phyloP scores from a whole-genome alignment of 768 basidiomycete species.

The Gelatoporia subvermispora region DNA sequence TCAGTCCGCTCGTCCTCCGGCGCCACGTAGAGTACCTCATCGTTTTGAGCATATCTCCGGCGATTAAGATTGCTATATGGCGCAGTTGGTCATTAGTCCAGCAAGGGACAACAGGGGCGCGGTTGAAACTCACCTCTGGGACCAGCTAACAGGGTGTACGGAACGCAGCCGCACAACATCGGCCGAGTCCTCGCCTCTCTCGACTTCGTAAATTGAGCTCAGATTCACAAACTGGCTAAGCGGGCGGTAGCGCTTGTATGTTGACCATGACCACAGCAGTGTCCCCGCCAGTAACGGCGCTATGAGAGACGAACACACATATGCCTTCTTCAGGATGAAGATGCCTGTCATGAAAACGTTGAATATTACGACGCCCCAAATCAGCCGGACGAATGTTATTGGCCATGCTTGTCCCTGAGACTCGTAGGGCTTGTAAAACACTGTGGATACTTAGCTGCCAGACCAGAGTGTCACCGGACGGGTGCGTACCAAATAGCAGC shows the following conservation, averaged over 20 bases:
- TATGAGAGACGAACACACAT: slow-evolving; percentile 56
- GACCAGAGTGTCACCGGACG: background rate
- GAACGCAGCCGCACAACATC: slow-evolving; percentile 70
- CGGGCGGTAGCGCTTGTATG: slow-evolving; percentile 60
- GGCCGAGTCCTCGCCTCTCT: slow-evolving; percentile 81
- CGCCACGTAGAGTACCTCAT: slow-evolving; percentile 92
- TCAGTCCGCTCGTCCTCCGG: slow-evolving; percentile 91
- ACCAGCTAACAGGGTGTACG: slow-evolving; percentile 85
- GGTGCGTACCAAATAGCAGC: slow-evolving; percentile 76
- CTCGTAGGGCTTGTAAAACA: slow-evolving; percentile 98
- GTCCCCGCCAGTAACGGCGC: slow-evolving; percentile 75
- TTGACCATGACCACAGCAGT: slow-evolving; percentile 76
- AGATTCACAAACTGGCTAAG: slow-evolving; percentile 81
- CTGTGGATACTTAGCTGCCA: slow-evolving; percentile 33
- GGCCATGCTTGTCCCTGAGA: slow-evolving; percentile 98
- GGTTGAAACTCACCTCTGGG: slow-evolving; percentile 62
- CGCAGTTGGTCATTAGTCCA: background rate
- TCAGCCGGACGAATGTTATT: slow-evolving; percentile 85
- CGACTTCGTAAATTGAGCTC: slow-evolving; percentile 83
- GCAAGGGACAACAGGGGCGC: background rate
- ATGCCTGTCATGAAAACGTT: slow-evolving; percentile 96
- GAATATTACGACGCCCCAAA: slow-evolving; percentile 92
- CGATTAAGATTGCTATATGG: slow-evolving; percentile 69
- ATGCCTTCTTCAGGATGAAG: slow-evolving; percentile 67
- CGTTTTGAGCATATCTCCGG: slow-evolving; percentile 86